Evolutionary conservation across 108 stramenopile species (phyloP), one percentile per base, ranked within the genome.

Genomic region (Pseudonitzschia pungens): DNA sequence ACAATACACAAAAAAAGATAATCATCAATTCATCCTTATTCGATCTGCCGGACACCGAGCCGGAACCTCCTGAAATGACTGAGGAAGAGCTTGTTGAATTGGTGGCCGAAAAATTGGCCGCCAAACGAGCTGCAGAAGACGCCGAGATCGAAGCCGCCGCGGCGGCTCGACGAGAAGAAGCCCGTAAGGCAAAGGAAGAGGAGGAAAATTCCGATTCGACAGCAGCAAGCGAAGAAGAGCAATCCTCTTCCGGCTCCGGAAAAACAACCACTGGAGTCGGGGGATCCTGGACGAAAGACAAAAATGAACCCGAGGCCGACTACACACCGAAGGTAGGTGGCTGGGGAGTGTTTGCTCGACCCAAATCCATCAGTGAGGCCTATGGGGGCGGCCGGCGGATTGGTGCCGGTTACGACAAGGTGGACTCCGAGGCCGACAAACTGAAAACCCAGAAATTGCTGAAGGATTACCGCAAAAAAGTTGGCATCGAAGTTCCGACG

Each of bases 311-410:
- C 15, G 48, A 58, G n/a, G 87, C 88, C 14, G 48, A 71, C 15
- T 88, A 88, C 65, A 79, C 85, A 57, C 93, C 93, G 9, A 89
- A 88, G 62, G 63, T 68, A 16, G 93, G 93, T 16, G 83, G 90
- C 8, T 97, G 97, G 96, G 97, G 97, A 28, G 90, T 85, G 45
- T 97, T 97, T 76, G 86, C 89, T 63, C 87, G 97, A n/a, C 97
- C 97, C 26, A 89, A 86, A 57, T 93, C 95, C 72, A 96, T 97
- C 36, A 91, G 90, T 65, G 86, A 87, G 50, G 93, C 96, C 1
- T 97, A 92, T 62, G 96, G 96, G 12, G 96, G 96, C 24, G 96
- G 96, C 24, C 81, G 87, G 63, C 82, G 89, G 27, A 83, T 96
- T 7, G 94, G 94, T 10, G 87, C 86, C 16, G 92, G 87, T 8